Percentiles rank a stretch among this genome's conserved stretches.
These are phyloP conservation scores for Eucalyptus regnans DNA, from an alignment of 345 rosid genomes.

Conservation along the genomic window DNA sequence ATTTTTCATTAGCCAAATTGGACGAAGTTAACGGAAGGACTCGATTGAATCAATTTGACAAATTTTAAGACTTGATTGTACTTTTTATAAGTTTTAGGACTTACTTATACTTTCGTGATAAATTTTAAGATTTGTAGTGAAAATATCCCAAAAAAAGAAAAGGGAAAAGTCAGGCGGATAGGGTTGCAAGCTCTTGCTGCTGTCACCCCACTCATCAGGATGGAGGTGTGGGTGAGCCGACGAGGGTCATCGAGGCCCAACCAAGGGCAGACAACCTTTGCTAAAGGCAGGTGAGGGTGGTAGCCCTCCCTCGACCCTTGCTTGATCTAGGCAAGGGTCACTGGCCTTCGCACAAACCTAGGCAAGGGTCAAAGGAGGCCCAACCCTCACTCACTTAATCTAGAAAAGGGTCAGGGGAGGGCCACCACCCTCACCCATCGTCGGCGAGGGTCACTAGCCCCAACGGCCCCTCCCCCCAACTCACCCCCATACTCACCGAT, in stretches of 20 bases:
- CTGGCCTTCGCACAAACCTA: too few species aligned
- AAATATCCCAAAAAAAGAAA: too few species aligned
- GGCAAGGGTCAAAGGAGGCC: too few species aligned
- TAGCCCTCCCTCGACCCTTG: too few species aligned
- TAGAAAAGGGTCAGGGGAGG: accelerated
- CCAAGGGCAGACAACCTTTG: accelerated
- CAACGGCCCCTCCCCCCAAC: accelerated
- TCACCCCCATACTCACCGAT: accelerated
- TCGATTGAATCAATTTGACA: accelerated
- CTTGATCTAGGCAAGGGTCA: too few species aligned
- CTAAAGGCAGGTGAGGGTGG: accelerated
- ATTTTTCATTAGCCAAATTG: too few species aligned
- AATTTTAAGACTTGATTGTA: accelerated
- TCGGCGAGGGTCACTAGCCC: accelerated
- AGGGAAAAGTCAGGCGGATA: accelerated
- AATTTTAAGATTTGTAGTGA: too few species aligned
- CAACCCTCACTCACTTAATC: too few species aligned
- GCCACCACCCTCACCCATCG: too few species aligned
- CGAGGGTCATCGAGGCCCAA: accelerated
- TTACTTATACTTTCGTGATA: too few species aligned
- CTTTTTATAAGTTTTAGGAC: too few species aligned
- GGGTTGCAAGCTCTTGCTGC: accelerated
- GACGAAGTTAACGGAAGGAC: accelerated
- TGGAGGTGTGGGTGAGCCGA: too few species aligned
- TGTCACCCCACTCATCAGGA: accelerated